Conservation (phyloP, 1,139 yeast species). For the Zygoascus meyerae region DNA sequence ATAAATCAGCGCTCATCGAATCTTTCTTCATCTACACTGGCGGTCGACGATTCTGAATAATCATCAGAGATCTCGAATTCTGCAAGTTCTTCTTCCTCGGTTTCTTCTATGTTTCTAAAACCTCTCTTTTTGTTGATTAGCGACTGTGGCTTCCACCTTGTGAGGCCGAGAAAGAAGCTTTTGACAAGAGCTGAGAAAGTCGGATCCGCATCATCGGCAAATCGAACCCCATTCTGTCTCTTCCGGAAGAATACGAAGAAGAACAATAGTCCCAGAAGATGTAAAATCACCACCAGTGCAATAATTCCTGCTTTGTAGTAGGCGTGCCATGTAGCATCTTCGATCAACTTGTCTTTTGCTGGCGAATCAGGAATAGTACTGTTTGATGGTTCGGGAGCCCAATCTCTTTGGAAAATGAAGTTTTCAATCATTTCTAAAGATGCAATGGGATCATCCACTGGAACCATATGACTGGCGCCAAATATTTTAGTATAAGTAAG, state of each 20-base stretch:
- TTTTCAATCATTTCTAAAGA: slow-evolving; percentile 54
- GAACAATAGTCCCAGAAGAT: slow-evolving; percentile 24
- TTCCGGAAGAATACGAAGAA: slow-evolving; percentile 23
- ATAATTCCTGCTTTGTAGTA: slow-evolving; percentile 37
- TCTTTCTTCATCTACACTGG: too few species aligned
- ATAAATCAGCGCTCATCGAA: too few species aligned
- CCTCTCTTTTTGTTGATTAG: slow-evolving; percentile 3
- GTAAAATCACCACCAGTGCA: slow-evolving; percentile 33
- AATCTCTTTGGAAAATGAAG: slow-evolving; percentile 28
- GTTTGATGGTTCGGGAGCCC: slow-evolving; percentile 14
- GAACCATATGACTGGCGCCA: slow-evolving; percentile 92
- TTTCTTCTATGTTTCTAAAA: background rate
- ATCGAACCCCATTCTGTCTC: slow-evolving; percentile 11
- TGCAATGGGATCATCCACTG: slow-evolving; percentile 69
- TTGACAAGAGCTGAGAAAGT: slow-evolving; percentile 13
- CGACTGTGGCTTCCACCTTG: slow-evolving; percentile 25
- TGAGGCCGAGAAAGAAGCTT: slow-evolving; percentile 24
- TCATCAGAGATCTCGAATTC: background rate
- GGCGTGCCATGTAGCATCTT: slow-evolving; percentile 35
- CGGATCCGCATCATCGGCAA: slow-evolving; percentile 6
- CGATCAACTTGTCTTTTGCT: slow-evolving; percentile 22
- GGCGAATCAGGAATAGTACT: slow-evolving; percentile 11
- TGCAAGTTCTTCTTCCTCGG: slow-evolving; percentile 12
- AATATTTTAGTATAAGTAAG: slow-evolving; percentile 69
- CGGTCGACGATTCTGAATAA: background rate